Evolutionary conservation across 129 eudicot species (phyloP).

Genomic region (Apium graveolens): DNA sequence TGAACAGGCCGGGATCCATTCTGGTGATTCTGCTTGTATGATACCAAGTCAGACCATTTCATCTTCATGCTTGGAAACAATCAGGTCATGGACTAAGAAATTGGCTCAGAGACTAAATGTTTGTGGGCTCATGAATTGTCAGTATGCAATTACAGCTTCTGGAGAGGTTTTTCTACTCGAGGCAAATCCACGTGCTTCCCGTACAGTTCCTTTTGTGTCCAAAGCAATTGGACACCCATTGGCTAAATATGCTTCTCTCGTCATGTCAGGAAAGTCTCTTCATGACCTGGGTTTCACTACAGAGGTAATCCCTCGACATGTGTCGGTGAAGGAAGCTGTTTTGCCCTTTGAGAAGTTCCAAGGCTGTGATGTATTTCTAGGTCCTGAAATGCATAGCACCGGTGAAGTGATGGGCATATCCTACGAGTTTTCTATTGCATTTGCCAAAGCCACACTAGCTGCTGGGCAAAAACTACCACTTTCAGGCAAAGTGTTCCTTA

Average conservation of each 20-base stretch:
- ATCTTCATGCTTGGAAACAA: conserved; percentile 51
- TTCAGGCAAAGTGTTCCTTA: conserved; percentile 69
- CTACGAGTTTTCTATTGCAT: conserved; percentile 63
- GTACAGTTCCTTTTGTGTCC: conserved; percentile 89
- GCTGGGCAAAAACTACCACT: conserved; percentile 84
- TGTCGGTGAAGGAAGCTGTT: conserved; percentile 88
- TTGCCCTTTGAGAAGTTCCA: conserved; percentile 86
- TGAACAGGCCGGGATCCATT: conserved; percentile 95
- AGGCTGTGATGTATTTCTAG: conserved; percentile 78
- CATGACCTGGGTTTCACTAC: conserved; percentile 49
- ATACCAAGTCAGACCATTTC: conserved; percentile 75
- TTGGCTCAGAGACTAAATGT: conserved; percentile 74
- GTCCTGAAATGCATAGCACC: conserved; percentile 96
- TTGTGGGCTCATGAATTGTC: conserved; percentile 93
- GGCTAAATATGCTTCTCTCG: conserved; percentile 90
- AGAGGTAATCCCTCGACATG: conserved; percentile 71
- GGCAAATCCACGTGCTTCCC: conserved; percentile 92
- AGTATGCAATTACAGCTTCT: conserved; percentile 67
- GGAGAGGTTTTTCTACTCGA: conserved; percentile 83
- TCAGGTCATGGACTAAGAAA: conserved; percentile 80
- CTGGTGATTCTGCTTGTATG: conserved; percentile 95
- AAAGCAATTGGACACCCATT: conserved; percentile 89
- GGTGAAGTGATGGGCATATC: conserved; percentile 93
- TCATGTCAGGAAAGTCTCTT: conserved; percentile 92
- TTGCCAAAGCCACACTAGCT: conserved; percentile 86